A percentile compares a stretch with the other conserved stretches of the same genome.
Conservation (phyloP, 1,139 yeast species). For the Meyerozyma elateridarum region DNA sequence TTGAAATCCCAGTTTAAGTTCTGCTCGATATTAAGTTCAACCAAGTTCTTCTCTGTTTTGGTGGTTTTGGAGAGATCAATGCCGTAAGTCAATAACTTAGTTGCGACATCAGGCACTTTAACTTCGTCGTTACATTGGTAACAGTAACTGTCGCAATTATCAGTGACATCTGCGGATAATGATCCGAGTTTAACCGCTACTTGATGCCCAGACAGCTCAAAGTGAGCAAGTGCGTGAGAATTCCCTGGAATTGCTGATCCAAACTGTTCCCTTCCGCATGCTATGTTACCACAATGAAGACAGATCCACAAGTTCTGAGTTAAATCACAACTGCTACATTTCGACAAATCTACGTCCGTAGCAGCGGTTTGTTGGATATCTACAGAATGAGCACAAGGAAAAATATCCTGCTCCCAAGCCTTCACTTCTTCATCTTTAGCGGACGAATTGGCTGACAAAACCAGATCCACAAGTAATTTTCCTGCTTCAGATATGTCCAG, state of each 20-base stretch:
- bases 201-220: constrained; percentile 52
- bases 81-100: constrained; percentile 55
- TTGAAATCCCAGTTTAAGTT: constrained; percentile 91
- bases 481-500: constrained; percentile 21
- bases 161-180: constrained; percentile 55
- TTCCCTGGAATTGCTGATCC: constrained; percentile 86
- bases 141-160: constrained; percentile 73
- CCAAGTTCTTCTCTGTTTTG: constrained; percentile 79
- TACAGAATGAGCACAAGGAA: constrained; percentile 72
- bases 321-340: constrained; percentile 24
- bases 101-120: constrained; percentile 57
- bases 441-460: constrained; percentile 63
- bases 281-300: constrained; percentile 13
- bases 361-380: constrained; percentile 38
- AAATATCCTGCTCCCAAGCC: constrained; percentile 88
- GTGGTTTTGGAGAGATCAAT: constrained; percentile 55
- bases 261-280: constrained; percentile 62
- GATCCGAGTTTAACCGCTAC: constrained; percentile 91
- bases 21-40: constrained; percentile 89
- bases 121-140: constrained; percentile 87
- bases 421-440: constrained; percentile 66
- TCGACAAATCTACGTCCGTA: constrained; percentile 13
- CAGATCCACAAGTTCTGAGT: constrained; percentile 26
- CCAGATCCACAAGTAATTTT: constrained; percentile 36
- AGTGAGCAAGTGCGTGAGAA: constrained; percentile 83